phyloP scores from a whole-genome alignment of 2,329 filamentous ascomycete species.

The Cladosporium sp. region DNA sequence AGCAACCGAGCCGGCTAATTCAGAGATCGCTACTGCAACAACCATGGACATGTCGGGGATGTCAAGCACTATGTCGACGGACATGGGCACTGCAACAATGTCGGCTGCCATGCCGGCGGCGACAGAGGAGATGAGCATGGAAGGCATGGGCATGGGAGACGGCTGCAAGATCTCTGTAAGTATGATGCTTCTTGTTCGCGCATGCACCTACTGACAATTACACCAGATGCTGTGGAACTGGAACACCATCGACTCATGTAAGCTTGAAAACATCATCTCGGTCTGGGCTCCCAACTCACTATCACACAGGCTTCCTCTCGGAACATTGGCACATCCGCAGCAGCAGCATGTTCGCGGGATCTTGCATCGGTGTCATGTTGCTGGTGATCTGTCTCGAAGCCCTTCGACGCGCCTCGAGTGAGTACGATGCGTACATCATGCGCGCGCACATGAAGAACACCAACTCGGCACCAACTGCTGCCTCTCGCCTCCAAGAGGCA shows the following conservation, averaged over 20 bases:
- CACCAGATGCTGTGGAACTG: slow-evolving; percentile 79
- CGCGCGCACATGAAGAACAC: slow-evolving; percentile 34
- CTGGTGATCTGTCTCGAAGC: slow-evolving; percentile 72
- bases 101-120: slow-evolving; percentile 17
- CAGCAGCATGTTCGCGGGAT: slow-evolving; percentile 71
- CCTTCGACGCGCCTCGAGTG: slow-evolving; percentile 68
- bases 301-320: slow-evolving; percentile 59
- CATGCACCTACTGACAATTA: neutral
- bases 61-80: slow-evolving; percentile 23
- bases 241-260: slow-evolving; percentile 66
- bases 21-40: neutral
- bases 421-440: slow-evolving; percentile 70
- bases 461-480: neutral
- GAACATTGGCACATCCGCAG: slow-evolving; percentile 69
- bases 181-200: neutral
- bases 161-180: slow-evolving; percentile 43
- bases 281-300: slow-evolving; percentile 1
- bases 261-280: neutral
- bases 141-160: slow-evolving; percentile 27
- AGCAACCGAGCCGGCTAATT: neutral
- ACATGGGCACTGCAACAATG: slow-evolving; percentile 20
- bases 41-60: slow-evolving; percentile 22
- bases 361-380: slow-evolving; percentile 75
- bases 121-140: slow-evolving; percentile 28
- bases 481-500: neutral